Evolutionary conservation across 2,329 filamentous ascomycete genomes (phyloP).

Genomic region (Penicillium sp.): DNA sequence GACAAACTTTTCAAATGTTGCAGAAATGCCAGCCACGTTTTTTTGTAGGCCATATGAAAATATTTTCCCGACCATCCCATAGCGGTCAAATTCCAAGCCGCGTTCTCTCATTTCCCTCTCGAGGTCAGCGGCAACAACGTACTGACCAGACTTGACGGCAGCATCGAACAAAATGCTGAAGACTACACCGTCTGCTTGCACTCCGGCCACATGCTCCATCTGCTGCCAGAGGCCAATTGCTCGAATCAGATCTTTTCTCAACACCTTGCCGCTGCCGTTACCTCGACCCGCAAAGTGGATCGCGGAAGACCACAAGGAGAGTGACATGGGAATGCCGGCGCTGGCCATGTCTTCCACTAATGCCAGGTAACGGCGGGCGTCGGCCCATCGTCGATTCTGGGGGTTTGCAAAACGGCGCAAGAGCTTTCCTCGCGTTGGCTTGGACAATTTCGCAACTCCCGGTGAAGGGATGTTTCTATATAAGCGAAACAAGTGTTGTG

Average conservation of each 20-base stretch:
- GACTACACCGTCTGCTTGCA: constrained; percentile 68
- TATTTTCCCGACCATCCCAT: constrained; percentile 75
- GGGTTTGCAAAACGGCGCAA: constrained; percentile 63
- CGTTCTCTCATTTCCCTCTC: constrained; percentile 73
- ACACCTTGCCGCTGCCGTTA: constrained; percentile 48
- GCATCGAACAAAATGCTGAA: constrained; percentile 92
- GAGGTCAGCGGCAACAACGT: constrained; percentile 74
- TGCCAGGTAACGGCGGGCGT: constrained; percentile 75
- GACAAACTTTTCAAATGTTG: constrained; percentile 78
- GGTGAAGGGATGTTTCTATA: constrained; percentile 53
- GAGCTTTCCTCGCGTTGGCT: constrained; percentile 55
- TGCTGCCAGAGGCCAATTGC: constrained; percentile 77
- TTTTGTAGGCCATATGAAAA: constrained; percentile 72
- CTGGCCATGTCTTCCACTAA: constrained; percentile 77
- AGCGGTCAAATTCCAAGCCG: constrained; percentile 65
- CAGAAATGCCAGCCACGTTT: constrained; percentile 68
- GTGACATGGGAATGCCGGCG: constrained; percentile 63
- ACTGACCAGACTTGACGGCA: constrained; percentile 80
- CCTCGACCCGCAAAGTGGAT: constrained; percentile 73
- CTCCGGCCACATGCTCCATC: constrained; percentile 70
- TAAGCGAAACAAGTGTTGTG: constrained; percentile 48
- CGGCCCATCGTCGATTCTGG: constrained; percentile 30
- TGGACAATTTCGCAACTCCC: constrained; percentile 49
- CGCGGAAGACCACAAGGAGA: constrained; percentile 75
- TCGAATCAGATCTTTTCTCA: constrained; percentile 58